These are phyloP conservation scores for Penicillium brevicompactum DNA, from an alignment of 2,329 filamentous ascomycete species.

Conservation along the genomic window DNA sequence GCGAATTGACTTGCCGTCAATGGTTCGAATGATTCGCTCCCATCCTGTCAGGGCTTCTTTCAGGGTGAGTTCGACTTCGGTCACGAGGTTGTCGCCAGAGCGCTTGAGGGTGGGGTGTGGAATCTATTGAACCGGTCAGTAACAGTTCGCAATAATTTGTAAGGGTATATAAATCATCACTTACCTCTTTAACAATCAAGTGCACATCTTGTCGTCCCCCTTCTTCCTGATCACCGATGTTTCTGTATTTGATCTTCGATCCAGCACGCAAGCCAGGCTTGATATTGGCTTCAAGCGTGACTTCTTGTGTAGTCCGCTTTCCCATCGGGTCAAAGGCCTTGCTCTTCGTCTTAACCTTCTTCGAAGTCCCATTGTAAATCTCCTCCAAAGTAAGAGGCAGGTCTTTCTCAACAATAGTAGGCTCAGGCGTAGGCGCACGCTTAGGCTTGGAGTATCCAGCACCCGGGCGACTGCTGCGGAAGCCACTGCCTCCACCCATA, in stretches of 20 bases:
- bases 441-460: slow-evolving; percentile 28
- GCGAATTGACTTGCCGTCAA: slow-evolving; percentile 83
- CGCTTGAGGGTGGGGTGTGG: slow-evolving; percentile 80
- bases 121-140: slow-evolving; percentile 68
- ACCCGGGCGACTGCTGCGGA: slow-evolving; percentile 30
- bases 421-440: slow-evolving; percentile 68
- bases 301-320: slow-evolving; percentile 83
- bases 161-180: slow-evolving; percentile 33
- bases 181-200: slow-evolving; percentile 91
- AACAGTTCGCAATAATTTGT: neutral
- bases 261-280: slow-evolving; percentile 95
- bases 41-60: slow-evolving; percentile 96
- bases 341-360: slow-evolving; percentile 98
- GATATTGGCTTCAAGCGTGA: slow-evolving; percentile 91
- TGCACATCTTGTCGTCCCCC: slow-evolving; percentile 94
- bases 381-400: slow-evolving; percentile 84
- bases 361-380: slow-evolving; percentile 80
- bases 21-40: slow-evolving; percentile 87
- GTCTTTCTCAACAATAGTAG: slow-evolving; percentile 85
- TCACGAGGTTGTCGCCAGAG: slow-evolving; percentile 82
- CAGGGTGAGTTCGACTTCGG: slow-evolving; percentile 77
- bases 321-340: slow-evolving; percentile 86
- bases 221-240: slow-evolving; percentile 97
- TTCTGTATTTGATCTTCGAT: slow-evolving; percentile 97
- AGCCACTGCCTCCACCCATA: slow-evolving; percentile 37